Percentiles rank a stretch among this genome's conserved stretches.
These are phyloP conservation scores for Claviceps digitariae DNA, from an alignment of 2,329 filamentous ascomycete species.

Conservation along the genomic window DNA sequence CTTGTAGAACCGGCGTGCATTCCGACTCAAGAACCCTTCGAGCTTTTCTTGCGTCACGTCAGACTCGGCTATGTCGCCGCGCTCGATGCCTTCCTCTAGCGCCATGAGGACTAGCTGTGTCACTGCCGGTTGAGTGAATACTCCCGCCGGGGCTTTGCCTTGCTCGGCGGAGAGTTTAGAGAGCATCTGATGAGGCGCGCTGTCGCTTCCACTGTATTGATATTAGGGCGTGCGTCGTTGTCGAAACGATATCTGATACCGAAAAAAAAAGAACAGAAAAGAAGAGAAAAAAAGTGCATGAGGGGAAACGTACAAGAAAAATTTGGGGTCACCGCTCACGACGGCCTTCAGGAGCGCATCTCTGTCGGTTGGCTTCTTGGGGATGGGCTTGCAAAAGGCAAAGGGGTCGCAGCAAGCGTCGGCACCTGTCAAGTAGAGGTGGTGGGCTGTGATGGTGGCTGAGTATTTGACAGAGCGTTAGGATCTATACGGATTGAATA, in stretches of 20 bases:
- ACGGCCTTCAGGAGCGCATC: constrained; percentile 56
- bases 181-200: constrained; percentile 48
- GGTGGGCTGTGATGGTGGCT: constrained; percentile 70
- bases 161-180: constrained; percentile 38
- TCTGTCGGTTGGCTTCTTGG: constrained; percentile 59
- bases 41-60: constrained; percentile 43
- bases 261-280: background rate
- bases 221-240: background rate
- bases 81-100: constrained; percentile 46
- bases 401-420: constrained; percentile 45
- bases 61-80: constrained; percentile 34
- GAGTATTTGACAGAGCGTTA: background rate
- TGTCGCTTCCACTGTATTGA: constrained; percentile 36
- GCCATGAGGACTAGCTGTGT: constrained; percentile 48
- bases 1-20: constrained; percentile 41
- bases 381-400: constrained; percentile 64
- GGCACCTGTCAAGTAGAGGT: constrained; percentile 68
- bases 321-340: constrained; percentile 45
- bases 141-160: constrained; percentile 52
- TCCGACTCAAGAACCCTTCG: constrained; percentile 38
- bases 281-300: too few species aligned
- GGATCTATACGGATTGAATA: background rate
- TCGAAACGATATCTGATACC: background rate
- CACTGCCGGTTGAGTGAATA: constrained; percentile 66
- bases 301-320: constrained; percentile 51